Conservation (phyloP, 768 basidiomycete species). For the Naganishia friedmannii region DNA sequence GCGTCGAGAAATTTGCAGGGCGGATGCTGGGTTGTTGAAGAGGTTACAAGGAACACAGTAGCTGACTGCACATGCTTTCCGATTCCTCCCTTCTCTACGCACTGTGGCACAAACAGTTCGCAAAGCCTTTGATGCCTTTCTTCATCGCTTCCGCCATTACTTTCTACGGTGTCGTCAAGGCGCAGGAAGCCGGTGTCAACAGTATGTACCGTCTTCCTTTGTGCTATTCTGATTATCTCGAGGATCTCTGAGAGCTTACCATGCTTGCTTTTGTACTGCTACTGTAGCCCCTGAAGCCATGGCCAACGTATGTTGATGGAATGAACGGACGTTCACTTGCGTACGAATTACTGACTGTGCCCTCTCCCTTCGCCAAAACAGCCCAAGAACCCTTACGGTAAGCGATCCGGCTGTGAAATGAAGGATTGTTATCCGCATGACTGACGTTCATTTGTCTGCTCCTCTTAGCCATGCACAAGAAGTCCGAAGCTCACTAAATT, state of each 20-base stretch:
- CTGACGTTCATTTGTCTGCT: not conserved
- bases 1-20: not conserved
- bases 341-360: not conserved
- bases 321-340: no score
- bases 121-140: slow-evolving; percentile 50
- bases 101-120: slow-evolving; percentile 35
- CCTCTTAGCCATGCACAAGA: slow-evolving; percentile 12
- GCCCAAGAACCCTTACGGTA: slow-evolving; percentile 50
- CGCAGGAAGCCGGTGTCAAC: slow-evolving; percentile 43
- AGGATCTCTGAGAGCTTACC: not conserved
- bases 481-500: slow-evolving; percentile 17
- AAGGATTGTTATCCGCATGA: not conserved
- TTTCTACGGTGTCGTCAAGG: slow-evolving; percentile 42
- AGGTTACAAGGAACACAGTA: not conserved
- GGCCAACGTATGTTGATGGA: slow-evolving; percentile 36
- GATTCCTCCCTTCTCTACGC: not conserved
- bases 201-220: slow-evolving; percentile 34
- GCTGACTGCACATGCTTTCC: slow-evolving; percentile 1
- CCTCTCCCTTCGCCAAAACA: not conserved
- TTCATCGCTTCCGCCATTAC: slow-evolving; percentile 42
- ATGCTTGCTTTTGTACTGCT: not conserved
- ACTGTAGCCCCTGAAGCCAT: slow-evolving; percentile 41
- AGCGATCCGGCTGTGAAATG: not conserved
- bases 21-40: not conserved
- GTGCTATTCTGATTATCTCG: no score